A percentile compares a stretch with the other conserved stretches of the same genome.
phyloP scores from a whole-genome alignment of 1,139 yeast species.

The Pneumocystis canis region DNA sequence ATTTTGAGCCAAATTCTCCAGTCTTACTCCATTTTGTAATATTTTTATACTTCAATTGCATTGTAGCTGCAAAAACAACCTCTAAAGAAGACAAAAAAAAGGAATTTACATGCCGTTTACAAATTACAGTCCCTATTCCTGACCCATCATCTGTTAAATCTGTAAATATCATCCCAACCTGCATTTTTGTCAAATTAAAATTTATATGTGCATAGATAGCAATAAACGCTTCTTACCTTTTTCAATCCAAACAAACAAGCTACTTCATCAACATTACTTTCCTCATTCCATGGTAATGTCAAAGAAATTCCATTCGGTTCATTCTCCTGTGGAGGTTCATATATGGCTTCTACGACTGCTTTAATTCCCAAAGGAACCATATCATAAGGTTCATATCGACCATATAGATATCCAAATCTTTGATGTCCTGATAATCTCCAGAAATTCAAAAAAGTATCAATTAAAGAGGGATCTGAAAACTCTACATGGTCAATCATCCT shows the following conservation, averaged over 20 bases:
- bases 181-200: neutral
- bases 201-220: neutral
- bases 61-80: constrained; percentile 66
- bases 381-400: constrained; percentile 61
- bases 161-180: constrained; percentile 72
- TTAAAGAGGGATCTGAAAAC: constrained; percentile 55
- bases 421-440: constrained; percentile 88
- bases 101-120: constrained; percentile 85
- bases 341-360: constrained; percentile 84
- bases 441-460: constrained; percentile 70
- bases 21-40: constrained; percentile 46
- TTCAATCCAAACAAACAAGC: constrained; percentile 49
- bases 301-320: constrained; percentile 75
- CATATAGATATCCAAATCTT: constrained; percentile 73
- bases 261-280: constrained; percentile 37
- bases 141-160: constrained; percentile 79
- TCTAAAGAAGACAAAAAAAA: constrained; percentile 80
- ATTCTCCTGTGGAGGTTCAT: constrained; percentile 82
- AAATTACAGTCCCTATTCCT: constrained; percentile 75
- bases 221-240: constrained; percentile 21
- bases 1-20: constrained; percentile 71
- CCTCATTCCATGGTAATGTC: constrained; percentile 45
- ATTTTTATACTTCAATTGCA: constrained; percentile 59
- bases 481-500: constrained; percentile 98
- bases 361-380: constrained; percentile 84